phyloP scores from a whole-genome alignment of 2,329 filamentous ascomycete species.

The Diaporthe aspalathi region DNA sequence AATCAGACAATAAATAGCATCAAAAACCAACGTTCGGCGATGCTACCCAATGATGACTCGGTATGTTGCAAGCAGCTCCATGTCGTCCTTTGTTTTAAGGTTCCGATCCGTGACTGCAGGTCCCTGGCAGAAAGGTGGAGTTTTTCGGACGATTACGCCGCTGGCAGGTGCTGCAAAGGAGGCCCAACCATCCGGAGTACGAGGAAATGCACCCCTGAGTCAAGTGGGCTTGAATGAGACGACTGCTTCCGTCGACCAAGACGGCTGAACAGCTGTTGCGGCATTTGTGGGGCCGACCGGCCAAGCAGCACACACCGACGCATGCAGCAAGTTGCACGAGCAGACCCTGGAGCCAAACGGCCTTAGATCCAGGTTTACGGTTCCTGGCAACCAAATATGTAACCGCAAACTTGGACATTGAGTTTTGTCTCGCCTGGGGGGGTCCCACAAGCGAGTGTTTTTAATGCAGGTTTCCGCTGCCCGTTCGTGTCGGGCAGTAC shows the following conservation, averaged over 20 bases:
- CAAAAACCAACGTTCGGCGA: not conserved
- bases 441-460: slow-evolving; percentile 9
- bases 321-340: not conserved
- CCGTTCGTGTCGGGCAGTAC: slow-evolving; percentile 28
- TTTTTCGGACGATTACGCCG: slow-evolving; percentile 5
- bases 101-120: slow-evolving; percentile 18
- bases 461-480: slow-evolving; percentile 27
- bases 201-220: slow-evolving; percentile 12
- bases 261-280: slow-evolving; percentile 1
- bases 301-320: slow-evolving; percentile 5
- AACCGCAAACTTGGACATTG: slow-evolving; percentile 12
- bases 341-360: slow-evolving; percentile 2
- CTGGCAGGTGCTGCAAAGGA: slow-evolving; percentile 7
- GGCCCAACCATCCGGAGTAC: slow-evolving; percentile 2
- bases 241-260: not conserved
- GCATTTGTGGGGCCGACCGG: not conserved
- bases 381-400: slow-evolving; percentile 11
- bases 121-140: slow-evolving; percentile 11
- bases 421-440: slow-evolving; percentile 11
- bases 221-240: slow-evolving; percentile 8
- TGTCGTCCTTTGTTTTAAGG: slow-evolving; percentile 12
- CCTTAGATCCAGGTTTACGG: slow-evolving; percentile 6
- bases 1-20: slow-evolving; percentile 18
- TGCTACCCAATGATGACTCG: not conserved
- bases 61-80: not conserved